A percentile compares a stretch with the other conserved stretches of the same genome.
These are phyloP conservation scores for barley (Hordeum vulgare) DNA, from an alignment of 176 grass and related monocot genomes.

Conservation along the genomic window DNA sequence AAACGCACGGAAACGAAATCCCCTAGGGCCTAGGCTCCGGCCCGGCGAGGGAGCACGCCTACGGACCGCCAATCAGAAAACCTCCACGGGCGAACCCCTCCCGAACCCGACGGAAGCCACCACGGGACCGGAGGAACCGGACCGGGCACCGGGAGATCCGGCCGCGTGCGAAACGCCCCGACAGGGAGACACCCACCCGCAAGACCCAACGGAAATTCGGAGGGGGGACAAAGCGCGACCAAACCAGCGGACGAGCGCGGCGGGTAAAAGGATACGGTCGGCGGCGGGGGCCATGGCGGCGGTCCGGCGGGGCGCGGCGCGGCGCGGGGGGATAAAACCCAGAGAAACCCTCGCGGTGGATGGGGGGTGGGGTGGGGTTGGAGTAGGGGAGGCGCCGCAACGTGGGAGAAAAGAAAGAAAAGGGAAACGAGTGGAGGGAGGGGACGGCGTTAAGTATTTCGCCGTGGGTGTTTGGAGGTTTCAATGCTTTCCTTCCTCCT, in stretches of 20 bases:
- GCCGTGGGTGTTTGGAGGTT: background rate
- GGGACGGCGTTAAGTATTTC: background rate
- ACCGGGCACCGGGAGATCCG: slow-evolving; percentile 22
- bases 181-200: too few species aligned
- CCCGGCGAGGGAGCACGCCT: background rate
- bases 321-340: slow-evolving; percentile 28
- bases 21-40: background rate
- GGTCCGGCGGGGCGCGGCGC: background rate
- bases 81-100: background rate
- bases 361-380: background rate
- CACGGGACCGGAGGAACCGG: background rate
- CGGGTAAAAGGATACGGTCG: slow-evolving; percentile 55
- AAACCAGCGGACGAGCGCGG: background rate
- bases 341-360: slow-evolving; percentile 39
- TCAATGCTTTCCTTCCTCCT: background rate
- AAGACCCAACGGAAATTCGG: background rate
- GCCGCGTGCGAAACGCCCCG: background rate
- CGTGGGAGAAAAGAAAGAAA: slow-evolving; percentile 21
- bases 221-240: background rate
- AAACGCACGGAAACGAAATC: background rate
- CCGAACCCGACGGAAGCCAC: background rate
- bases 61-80: background rate
- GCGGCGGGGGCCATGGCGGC: slow-evolving; percentile 42
- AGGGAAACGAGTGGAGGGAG: slow-evolving; percentile 22
- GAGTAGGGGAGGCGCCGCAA: background rate